Conservation (phyloP, 2,329 filamentous ascomycete species). For the Zymoseptoria ardabiliae region DNA sequence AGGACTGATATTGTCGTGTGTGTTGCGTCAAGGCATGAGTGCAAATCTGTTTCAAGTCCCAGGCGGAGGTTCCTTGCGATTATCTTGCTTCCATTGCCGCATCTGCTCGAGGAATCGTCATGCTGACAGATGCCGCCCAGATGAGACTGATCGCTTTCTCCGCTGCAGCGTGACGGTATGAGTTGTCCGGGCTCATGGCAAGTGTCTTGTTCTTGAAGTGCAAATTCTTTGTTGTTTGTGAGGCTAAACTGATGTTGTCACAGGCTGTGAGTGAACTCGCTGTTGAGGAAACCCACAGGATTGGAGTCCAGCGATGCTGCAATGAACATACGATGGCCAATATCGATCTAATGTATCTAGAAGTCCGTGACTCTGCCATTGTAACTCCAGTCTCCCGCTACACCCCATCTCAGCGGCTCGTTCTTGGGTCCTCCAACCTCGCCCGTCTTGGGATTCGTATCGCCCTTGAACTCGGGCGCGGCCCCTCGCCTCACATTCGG, state of each 20-base stretch:
- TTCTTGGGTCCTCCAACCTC: conserved; percentile 97
- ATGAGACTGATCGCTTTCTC: too few relatives aligned
- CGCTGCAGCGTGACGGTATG: too few relatives aligned
- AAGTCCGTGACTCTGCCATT: conserved; percentile 96
- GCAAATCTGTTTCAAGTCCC: too few relatives aligned
- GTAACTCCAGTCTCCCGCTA: conserved; percentile 75
- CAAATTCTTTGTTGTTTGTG: neutral
- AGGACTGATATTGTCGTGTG: too few relatives aligned
- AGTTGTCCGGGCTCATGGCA: too few relatives aligned
- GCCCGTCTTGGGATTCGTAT: conserved; percentile 85
- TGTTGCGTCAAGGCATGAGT: too few relatives aligned
- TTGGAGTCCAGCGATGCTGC: neutral
- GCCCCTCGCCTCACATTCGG: conserved; percentile 68
- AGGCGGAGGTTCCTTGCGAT: too few relatives aligned
- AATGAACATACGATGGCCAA: neutral
- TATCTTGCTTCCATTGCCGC: too few relatives aligned
- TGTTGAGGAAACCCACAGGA: neutral
- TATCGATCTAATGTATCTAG: conserved; percentile 20
- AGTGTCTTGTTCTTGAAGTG: neutral
- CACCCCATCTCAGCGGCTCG: conserved; percentile 84
- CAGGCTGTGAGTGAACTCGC: neutral
- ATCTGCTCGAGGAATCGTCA: too few relatives aligned
- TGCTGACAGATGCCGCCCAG: too few relatives aligned
- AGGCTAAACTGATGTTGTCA: neutral
- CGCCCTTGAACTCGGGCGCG: conserved; percentile 85